Base-by-base conservation (phyloP, 768 basidiomycete genomes). In the Bullera alba region DNA sequence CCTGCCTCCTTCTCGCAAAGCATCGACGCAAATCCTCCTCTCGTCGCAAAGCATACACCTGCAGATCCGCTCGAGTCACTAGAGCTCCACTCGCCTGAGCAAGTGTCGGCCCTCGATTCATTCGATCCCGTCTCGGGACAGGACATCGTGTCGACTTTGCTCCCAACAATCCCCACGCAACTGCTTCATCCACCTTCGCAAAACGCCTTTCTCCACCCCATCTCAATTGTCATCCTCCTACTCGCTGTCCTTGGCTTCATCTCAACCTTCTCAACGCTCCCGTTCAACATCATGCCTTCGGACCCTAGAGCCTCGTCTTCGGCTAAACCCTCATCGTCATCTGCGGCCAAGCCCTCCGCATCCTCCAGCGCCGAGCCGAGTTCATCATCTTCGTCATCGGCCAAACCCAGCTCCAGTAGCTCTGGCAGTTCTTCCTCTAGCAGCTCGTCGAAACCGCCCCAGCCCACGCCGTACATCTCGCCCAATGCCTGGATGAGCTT, bases 401-500 rank as follows among this genome's bases (percentile, higher is more conserved):
- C 50, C 8, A 41, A 25, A 44, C 32, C 47, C 12, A 48, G 46
- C 2, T 51, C 53, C 32, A 51, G 52, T 6, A 47, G 50, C 7
- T 54, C 53, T 21, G 45, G 42, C 5, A 46, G 53, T 1, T 54
- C 52, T 12, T 39, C 43, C 2, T 38, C 51, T n/a, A 46, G 46
- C n/a, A 50, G 51, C 4, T 55, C 53, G 4, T 59, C 55, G 7
- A 43, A 53, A 22, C 49, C 59, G 12, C 54, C 63, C 4, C 42
- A 52, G 16, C 45, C 63, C 5, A 52, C 54, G 14, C 66, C 66
- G 2, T 42, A 51, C 17, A 68, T 68, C 42, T 41, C 49, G 25
- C 56, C 63, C 15, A 65, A 63, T 35, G 60, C 60, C 15, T 68
- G 66, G 66, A 68, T 68, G 66, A 51, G 50, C 5, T 68, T 65